Conservation (phyloP, 176 grass and related monocot genomes). For the Thalia dealbata region DNA sequence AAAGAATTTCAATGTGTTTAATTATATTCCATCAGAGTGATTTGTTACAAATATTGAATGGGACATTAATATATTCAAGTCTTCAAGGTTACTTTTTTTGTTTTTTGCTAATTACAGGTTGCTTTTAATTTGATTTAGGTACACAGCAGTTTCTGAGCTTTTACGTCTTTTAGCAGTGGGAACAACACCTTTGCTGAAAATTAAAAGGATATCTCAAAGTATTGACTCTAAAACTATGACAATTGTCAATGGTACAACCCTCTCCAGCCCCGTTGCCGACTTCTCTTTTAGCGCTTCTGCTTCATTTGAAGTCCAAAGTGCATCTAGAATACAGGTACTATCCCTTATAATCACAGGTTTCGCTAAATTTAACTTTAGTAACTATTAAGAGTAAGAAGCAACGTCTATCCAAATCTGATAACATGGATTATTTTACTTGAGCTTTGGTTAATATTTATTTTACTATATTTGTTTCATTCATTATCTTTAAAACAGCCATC, state of each 20-base stretch:
- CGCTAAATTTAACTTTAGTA: constrained; percentile 3
- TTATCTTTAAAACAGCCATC: background rate
- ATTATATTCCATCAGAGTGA: no score
- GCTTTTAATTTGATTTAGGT: constrained; percentile 38
- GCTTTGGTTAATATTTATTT: no score
- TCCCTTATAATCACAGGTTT: background rate
- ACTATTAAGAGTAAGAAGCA: background rate
- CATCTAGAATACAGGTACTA: constrained; percentile 76
- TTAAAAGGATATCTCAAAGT: constrained; percentile 83
- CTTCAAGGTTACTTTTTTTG: background rate
- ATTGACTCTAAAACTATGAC: constrained; percentile 52
- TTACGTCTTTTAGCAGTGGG: constrained; percentile 66
- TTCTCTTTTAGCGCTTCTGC: constrained; percentile 79
- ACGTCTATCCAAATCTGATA: no score
- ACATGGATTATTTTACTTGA: no score
- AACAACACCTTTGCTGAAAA: constrained; percentile 58
- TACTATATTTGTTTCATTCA: no score
- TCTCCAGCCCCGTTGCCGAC: constrained; percentile 54
- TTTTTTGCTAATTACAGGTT: constrained; percentile 11
- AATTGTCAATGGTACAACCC: constrained; percentile 63
- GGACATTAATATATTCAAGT: background rate
- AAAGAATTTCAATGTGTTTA: background rate
- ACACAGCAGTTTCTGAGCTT: constrained; percentile 78
- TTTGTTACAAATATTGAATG: background rate
- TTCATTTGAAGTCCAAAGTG: constrained; percentile 61